Evolutionary conservation across 306 rosid species (phyloP).

Genomic region (Acmispon strigosus): DNA sequence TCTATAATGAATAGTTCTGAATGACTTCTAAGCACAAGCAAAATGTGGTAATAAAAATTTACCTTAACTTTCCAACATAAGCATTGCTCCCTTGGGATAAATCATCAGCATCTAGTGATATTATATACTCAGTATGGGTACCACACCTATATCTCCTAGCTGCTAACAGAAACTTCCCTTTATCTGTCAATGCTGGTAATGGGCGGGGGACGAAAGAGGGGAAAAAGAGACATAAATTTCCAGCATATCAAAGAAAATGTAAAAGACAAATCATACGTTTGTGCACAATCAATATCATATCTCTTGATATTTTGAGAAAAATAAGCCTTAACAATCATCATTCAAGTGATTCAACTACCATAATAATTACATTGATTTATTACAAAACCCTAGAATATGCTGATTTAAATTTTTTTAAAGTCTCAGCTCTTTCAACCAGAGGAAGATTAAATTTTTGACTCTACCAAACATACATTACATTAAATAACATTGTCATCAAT

Average conservation of each 20-base stretch:
- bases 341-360: neutral
- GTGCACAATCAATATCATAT: neutral
- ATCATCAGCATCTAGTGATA: conserved; percentile 87
- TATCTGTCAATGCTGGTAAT: conserved; percentile 75
- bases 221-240: conserved; percentile 3
- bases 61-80: conserved; percentile 92
- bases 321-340: neutral
- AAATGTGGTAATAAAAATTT: conserved; percentile 16
- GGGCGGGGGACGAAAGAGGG: neutral
- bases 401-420: neutral
- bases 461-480: neutral
- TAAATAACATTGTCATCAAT: neutral
- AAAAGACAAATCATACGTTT: conserved; percentile 5
- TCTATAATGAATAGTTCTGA: neutral
- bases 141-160: conserved; percentile 90
- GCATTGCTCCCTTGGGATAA: conserved; percentile 97
- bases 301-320: neutral
- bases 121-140: conserved; percentile 80
- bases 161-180: conserved; percentile 92
- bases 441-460: neutral
- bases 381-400: neutral
- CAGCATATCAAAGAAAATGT: conserved; percentile 3
- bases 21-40: neutral
- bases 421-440: neutral
- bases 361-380: neutral